These are phyloP conservation scores for Castanea mollissima DNA, from an alignment of 306 rosid genomes.

Conservation along the genomic window DNA sequence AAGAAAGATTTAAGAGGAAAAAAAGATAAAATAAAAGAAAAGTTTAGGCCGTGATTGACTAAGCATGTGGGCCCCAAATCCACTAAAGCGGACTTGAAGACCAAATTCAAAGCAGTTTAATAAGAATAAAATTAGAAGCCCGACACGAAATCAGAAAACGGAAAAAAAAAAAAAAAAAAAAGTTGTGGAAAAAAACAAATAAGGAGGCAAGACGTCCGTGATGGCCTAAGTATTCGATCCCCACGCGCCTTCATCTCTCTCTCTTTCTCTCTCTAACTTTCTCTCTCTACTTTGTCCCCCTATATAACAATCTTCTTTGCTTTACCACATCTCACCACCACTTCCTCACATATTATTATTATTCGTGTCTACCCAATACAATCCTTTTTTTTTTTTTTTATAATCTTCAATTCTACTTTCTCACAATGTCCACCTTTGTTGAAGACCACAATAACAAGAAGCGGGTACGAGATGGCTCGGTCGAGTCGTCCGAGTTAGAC, in stretches of 20 bases:
- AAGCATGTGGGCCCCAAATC: constrained; percentile 41
- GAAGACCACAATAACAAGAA: constrained; percentile 35
- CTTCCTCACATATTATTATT: not conserved
- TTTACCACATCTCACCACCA: constrained; percentile 26
- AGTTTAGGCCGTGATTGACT: constrained; percentile 50
- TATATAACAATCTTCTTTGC: constrained; percentile 45
- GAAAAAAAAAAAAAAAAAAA: not conserved
- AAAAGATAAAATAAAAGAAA: not conserved
- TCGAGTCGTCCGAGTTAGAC: constrained; percentile 39
- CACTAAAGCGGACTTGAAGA: constrained; percentile 57
- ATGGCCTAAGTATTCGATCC: constrained; percentile 52
- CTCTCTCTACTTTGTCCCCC: constrained; percentile 72
- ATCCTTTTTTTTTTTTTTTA: not conserved
- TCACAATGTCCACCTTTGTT: constrained; percentile 27
- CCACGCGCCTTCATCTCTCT: constrained; percentile 71
- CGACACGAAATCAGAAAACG: constrained; percentile 26
- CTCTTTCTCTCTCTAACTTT: constrained; percentile 29
- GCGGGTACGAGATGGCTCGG: constrained; percentile 55
- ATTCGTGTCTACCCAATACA: constrained; percentile 16
- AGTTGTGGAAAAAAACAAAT: constrained; percentile 2
- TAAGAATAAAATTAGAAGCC: constrained; percentile 27
- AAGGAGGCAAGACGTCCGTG: constrained; percentile 57
- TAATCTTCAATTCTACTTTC: too few relatives aligned
- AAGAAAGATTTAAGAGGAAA: too few relatives aligned
- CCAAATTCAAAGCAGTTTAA: constrained; percentile 47